Evolutionary conservation across 371 early-diverging fungal species (phyloP).

Genomic region (Amoeboaphelidium occidentale): DNA sequence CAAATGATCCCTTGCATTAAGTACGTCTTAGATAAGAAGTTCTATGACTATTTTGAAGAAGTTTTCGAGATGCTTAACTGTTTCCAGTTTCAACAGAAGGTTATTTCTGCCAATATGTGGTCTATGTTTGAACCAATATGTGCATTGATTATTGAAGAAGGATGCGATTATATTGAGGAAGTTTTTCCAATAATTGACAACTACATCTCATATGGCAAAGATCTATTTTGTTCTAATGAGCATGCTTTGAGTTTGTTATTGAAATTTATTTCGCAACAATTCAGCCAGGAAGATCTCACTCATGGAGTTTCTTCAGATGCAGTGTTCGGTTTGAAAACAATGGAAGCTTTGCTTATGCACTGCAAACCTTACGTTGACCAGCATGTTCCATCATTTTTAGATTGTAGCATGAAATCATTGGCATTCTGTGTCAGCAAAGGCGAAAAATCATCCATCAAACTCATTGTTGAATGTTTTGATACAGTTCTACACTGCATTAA

Average conservation of each 20-base stretch:
- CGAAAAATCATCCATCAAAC: not conserved
- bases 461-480: not conserved
- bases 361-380: not conserved
- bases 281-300: constrained; percentile 1
- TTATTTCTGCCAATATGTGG: constrained; percentile 61
- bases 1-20: not conserved
- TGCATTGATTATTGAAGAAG: constrained; percentile 39
- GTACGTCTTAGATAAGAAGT: constrained; percentile 2
- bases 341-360: not conserved
- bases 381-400: not conserved
- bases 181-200: constrained; percentile 62
- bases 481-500: not conserved
- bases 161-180: constrained; percentile 49
- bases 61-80: constrained; percentile 67
- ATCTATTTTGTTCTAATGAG: constrained; percentile 27
- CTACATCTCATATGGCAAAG: constrained; percentile 55
- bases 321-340: not conserved
- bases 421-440: not conserved
- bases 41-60: constrained; percentile 47
- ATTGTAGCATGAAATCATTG: not conserved
- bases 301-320: no score
- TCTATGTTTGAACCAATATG: constrained; percentile 43
- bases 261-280: constrained; percentile 13
- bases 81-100: constrained; percentile 46
- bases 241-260: constrained; percentile 22